Base-by-base conservation (phyloP, 139 green algal species). In the Tetradesmus obliquus region DNA sequence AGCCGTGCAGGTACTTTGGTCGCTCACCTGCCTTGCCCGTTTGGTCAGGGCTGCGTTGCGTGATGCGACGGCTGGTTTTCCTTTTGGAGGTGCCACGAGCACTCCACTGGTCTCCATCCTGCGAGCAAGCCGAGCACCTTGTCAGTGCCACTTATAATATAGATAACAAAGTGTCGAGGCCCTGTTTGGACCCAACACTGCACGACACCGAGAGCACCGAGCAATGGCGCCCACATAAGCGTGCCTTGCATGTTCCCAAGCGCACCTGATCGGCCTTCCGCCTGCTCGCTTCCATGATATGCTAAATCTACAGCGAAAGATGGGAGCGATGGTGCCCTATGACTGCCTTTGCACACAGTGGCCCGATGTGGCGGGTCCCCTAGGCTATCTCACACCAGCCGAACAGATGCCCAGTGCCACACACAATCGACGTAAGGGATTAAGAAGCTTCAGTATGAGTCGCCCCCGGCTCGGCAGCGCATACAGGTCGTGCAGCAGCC, bases 41-140 rank as follows among this genome's bases (percentile, higher is more conserved):
- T 13, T 88, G 84, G 22, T 88, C 84, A 57, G 84, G 84, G 58
- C 84, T 88, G 84, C 84, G 84, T 55, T 79, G 58, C 24, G 84
- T 88, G 58, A 88, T 79, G 54, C 84, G 84, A 24, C 84, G 84
- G 71, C 84, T 88, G 53, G 84, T 79, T 57, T 88, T 88, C 3
- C 84, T 20, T 60, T 88, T 88, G 84, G 45, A 53, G 51, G 24
- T 79, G 24, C 24, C 54, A 58, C 84, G 69, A 24, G 84, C 58
- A 20, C 84, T 55, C 84, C 84, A 88, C 13, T 53, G 57, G 58
- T 88, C 84, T 8, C 84, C 84, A 79, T 79, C 66, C 66, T 76
- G 66, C 66, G 5, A 19, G 17, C 12, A 4, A 4, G 66, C 66
- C 66, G 66, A 76, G 66, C 66, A 24, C 15, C 3, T 24, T 76